Evolutionary conservation across 805 yeast species (phyloP).

Genomic region (Saturnispora zaruensis): DNA sequence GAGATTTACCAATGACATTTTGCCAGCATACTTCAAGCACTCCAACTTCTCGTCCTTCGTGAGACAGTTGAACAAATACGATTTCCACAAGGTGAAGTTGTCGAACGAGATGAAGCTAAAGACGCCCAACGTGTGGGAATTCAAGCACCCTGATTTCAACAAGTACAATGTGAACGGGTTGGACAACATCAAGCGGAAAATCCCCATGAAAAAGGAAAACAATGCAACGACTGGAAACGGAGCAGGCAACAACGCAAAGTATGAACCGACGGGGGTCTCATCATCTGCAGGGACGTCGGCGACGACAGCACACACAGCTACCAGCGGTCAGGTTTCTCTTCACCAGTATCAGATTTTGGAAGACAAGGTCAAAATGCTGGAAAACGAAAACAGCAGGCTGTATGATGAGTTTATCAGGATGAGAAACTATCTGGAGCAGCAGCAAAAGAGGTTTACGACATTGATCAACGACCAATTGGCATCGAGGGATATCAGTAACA

Average conservation of each 20-base stretch:
- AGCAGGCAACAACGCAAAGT: neutral
- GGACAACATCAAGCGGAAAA: conserved; percentile 81
- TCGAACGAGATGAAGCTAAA: conserved; percentile 59
- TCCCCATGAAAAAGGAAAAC: conserved; percentile 36
- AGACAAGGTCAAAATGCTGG: conserved; percentile 25
- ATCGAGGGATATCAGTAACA: conserved; percentile 47
- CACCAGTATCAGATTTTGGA: conserved; percentile 21
- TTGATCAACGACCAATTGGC: conserved; percentile 53
- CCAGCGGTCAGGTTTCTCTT: conserved; percentile 17
- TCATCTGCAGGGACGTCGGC: neutral
- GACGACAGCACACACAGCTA: neutral
- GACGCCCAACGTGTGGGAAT: conserved; percentile 73
- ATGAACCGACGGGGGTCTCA: neutral
- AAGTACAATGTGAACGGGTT: conserved; percentile 69
- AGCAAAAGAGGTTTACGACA: conserved; percentile 54
- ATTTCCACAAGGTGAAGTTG: conserved; percentile 88
- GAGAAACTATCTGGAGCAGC: conserved; percentile 30
- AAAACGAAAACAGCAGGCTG: conserved; percentile 22
- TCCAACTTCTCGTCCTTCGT: conserved; percentile 92
- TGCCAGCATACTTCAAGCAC: conserved; percentile 92
- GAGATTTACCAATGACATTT: conserved; percentile 78
- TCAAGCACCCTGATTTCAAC: conserved; percentile 82
- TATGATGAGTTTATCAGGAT: conserved; percentile 29
- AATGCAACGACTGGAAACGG: conserved; percentile 10
- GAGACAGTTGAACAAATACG: conserved; percentile 91